Percentiles rank a stretch among this genome's conserved stretches.
phyloP scores from a whole-genome alignment of 176 grass and related monocot genomes.

The Rhynchospora tenuis region DNA sequence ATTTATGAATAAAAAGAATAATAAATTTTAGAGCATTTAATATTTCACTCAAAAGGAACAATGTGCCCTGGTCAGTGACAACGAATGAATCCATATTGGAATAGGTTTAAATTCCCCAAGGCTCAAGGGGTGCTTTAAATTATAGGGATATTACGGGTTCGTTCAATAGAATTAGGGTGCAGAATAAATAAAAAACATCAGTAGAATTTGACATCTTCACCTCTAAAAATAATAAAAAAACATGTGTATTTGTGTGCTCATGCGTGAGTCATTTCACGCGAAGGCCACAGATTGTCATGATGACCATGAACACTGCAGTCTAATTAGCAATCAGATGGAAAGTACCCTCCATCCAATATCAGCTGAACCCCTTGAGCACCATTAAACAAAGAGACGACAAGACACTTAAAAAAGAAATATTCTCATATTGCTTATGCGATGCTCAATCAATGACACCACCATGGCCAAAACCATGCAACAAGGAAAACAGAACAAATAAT shows the following conservation, averaged over 20 bases:
- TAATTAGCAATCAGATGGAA: not conserved
- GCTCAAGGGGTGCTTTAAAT: too few relatives aligned
- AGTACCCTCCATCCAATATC: not conserved
- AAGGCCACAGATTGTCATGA: not conserved
- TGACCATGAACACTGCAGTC: not conserved
- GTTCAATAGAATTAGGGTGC: too few relatives aligned
- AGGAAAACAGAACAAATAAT: not conserved
- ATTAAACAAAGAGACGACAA: not conserved
- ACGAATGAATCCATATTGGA: too few relatives aligned
- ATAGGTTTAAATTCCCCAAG: too few relatives aligned
- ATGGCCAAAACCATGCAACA: not conserved
- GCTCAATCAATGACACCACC: not conserved
- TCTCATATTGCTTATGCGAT: not conserved
- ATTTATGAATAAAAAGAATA: not conserved
- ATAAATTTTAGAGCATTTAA: conserved; percentile 5
- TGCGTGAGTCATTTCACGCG: not conserved
- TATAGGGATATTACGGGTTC: too few relatives aligned
- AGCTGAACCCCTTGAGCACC: not conserved
- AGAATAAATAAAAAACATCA: too few relatives aligned
- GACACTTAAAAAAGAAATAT: not conserved
- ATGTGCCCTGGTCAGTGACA: too few relatives aligned
- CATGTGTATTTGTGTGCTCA: too few relatives aligned
- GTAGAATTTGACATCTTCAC: too few relatives aligned
- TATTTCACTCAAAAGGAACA: conserved; percentile 7
- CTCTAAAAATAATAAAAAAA: too few relatives aligned